phyloP scores from a whole-genome alignment of 2,329 filamentous ascomycete species.

The Fusarium agapanthi region DNA sequence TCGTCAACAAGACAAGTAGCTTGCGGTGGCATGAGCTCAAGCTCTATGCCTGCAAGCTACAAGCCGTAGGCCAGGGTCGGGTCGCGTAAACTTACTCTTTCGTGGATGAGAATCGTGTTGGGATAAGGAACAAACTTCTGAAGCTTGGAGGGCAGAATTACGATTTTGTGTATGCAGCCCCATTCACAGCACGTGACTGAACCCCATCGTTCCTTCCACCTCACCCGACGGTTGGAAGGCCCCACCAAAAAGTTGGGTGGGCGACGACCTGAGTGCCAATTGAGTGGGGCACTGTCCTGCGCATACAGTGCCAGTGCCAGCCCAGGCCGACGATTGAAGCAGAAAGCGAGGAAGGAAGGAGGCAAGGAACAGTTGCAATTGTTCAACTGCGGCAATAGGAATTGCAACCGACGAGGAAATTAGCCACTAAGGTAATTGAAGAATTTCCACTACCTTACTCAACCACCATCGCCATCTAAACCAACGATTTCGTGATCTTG shows the following conservation, averaged over 20 bases:
- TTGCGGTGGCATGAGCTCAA: conserved; percentile 13
- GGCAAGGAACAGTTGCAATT: conserved; percentile 20
- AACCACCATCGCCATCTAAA: background rate
- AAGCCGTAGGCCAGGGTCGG: conserved; percentile 12
- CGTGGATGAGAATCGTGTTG: conserved; percentile 57
- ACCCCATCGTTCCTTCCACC: background rate
- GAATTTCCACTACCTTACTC: background rate
- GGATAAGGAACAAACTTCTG: conserved; percentile 52
- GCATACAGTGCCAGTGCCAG: background rate
- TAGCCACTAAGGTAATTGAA: background rate
- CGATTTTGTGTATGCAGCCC: conserved; percentile 46
- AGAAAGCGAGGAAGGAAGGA: background rate
- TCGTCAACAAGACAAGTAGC: conserved; percentile 2
- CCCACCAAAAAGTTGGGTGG: background rate
- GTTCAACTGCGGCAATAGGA: conserved; percentile 2
- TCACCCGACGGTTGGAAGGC: background rate
- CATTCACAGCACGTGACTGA: background rate
- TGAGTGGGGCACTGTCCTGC: background rate
- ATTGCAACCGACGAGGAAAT: background rate
- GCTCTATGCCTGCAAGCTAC: conserved; percentile 18
- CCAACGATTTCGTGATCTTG: background rate
- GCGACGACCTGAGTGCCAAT: background rate
- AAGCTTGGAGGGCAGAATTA: conserved; percentile 43
- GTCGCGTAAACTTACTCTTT: conserved; percentile 48
- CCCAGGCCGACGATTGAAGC: background rate